Base-by-base conservation (phyloP, 257 asterid species). In the Echites panduratus region DNA sequence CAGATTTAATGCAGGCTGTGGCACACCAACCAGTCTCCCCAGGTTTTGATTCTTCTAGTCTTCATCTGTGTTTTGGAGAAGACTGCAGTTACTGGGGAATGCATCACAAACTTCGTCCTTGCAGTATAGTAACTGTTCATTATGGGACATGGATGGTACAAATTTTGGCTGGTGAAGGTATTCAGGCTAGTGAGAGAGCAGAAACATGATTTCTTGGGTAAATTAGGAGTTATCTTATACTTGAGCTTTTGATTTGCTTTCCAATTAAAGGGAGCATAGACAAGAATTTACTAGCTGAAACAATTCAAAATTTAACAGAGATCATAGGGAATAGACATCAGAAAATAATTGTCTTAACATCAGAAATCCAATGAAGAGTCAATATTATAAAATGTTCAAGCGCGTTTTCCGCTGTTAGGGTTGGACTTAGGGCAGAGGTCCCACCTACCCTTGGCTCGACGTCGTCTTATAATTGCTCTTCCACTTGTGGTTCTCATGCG, bases 401-500 rank as follows among this genome's bases (percentile, higher is more conserved):
- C 85, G 13, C 89, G 84, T 81, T 94, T 94, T 3, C 98, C 98
- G 32, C 93, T 87, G 77, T 22, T 82, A 44, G 90, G 96, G 79
- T 90, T 88, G 71, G 98, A 73, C 71, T 94, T 94, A 0, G 98
- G 84, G 93, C 97, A 91, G 69, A 94, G 81, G 48, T 44, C 52
- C 97, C 91, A 85, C 43, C 97, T 83, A 22, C 97, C 98, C 88
- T 94, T 94, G 45, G 89, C 96, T 49, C 98, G 96, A 11, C 97
- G 79, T 4, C 96, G 96, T 85, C 73, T 84, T 48, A 94, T 80
- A 29, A 82, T 72, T 22, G 96, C 96, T 69, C 95, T 75, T 62
- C 98, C 97, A 16, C 82, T 76, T n/a, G 96, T 89, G 71, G 98
- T 94, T 61, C 97, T 88, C 98, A 91, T 94, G 48, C 96, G 92